These are phyloP conservation scores for Mycena kentingensis DNA, from an alignment of 768 basidiomycete genomes.

Conservation along the genomic window DNA sequence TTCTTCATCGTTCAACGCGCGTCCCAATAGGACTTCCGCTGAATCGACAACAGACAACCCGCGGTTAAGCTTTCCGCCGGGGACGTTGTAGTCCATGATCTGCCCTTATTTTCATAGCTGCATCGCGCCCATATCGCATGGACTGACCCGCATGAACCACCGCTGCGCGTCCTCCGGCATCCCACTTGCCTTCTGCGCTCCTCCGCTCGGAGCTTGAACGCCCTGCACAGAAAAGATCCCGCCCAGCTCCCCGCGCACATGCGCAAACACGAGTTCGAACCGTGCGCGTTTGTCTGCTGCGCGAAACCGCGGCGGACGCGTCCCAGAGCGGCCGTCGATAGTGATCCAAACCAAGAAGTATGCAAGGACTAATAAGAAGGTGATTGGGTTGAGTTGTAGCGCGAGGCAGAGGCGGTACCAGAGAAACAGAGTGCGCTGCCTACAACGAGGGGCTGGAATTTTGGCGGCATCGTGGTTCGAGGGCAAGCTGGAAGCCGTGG, in stretches of 20 bases:
- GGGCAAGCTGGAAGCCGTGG: too few species aligned
- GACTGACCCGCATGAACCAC: constrained; percentile 79
- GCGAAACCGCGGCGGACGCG: neutral
- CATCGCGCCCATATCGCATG: neutral
- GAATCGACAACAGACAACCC: constrained; percentile 96
- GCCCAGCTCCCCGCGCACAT: neutral
- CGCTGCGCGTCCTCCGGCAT: constrained; percentile 80
- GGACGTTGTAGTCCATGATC: constrained; percentile 92
- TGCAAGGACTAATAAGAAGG: too few species aligned
- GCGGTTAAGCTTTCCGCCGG: constrained; percentile 93
- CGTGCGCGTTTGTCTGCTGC: neutral
- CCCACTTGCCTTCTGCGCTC: too few species aligned
- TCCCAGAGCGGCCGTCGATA: neutral
- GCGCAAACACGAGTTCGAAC: neutral
- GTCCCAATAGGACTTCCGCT: constrained; percentile 80
- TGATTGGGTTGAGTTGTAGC: too few species aligned
- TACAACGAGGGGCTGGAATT: too few species aligned
- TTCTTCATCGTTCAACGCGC: constrained; percentile 71
- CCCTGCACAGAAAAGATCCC: neutral
- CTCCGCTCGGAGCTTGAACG: too few species aligned
- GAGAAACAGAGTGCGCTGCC: too few species aligned
- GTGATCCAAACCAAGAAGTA: too few species aligned
- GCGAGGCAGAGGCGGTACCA: too few species aligned
- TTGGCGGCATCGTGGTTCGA: too few species aligned
- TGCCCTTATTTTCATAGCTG: constrained; percentile 27